These are phyloP conservation scores for Torulaspora pretoriensis DNA, from an alignment of 1,139 yeast species.

Conservation along the genomic window DNA sequence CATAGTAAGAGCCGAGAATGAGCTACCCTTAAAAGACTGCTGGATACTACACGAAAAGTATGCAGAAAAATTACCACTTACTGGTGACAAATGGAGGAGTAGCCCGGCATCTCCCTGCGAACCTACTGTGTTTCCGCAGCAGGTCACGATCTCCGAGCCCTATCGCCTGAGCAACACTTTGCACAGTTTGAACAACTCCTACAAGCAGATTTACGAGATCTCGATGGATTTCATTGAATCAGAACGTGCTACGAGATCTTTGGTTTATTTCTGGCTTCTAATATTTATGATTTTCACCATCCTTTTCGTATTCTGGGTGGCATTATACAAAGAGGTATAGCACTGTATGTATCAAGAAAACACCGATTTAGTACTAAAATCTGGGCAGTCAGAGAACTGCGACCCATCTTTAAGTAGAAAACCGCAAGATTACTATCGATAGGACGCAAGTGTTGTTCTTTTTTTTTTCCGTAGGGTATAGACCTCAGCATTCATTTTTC, in stretches of 20 bases:
- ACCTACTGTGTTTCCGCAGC: constrained; percentile 8
- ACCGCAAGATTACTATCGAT: too few species aligned
- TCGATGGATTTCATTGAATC: constrained; percentile 1
- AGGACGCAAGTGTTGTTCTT: too few species aligned
- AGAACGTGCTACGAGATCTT: constrained; percentile 1
- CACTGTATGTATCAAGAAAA: too few species aligned
- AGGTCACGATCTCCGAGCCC: constrained; percentile 3
- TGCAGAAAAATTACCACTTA: constrained; percentile 9
- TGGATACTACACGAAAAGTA: constrained; percentile 14
- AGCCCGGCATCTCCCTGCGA: constrained; percentile 7
- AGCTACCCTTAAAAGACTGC: constrained; percentile 8
- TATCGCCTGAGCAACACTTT: not conserved
- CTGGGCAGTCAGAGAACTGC: too few species aligned
- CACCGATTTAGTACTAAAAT: too few species aligned
- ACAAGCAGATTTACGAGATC: not conserved
- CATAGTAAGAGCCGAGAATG: constrained; percentile 7
- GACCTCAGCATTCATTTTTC: too few species aligned
- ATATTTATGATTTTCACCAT: constrained; percentile 3
- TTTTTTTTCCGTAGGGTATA: not conserved
- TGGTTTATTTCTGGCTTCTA: not conserved
- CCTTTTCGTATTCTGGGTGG: constrained; percentile 5
- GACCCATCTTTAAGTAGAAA: too few species aligned
- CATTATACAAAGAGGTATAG: not conserved
- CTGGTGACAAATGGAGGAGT: constrained; percentile 1
- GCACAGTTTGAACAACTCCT: not conserved